phyloP scores from a whole-genome alignment of 768 basidiomycete species.

The Pleurotus platypus region DNA sequence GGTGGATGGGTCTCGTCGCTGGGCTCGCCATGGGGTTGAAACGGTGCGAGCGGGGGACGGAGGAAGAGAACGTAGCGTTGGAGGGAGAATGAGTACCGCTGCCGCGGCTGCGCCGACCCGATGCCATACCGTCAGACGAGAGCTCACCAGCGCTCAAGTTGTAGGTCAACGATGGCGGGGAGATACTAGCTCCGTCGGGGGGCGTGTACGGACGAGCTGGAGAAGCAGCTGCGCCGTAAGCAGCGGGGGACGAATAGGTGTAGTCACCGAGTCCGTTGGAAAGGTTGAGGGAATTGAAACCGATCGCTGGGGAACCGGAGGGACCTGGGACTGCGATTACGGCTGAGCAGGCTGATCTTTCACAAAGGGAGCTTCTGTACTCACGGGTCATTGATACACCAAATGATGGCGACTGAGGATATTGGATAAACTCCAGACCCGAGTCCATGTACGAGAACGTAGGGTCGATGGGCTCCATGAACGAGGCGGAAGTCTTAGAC shows the following conservation, averaged over 20 bases:
- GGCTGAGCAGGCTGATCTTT: constrained; percentile 11
- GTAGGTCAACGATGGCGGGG: constrained; percentile 67
- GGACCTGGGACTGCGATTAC: constrained; percentile 45
- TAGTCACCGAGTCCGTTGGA: constrained; percentile 48
- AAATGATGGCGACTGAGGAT: constrained; percentile 46
- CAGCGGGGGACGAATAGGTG: constrained; percentile 52
- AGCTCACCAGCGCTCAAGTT: constrained; percentile 67
- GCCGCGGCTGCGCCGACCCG: constrained; percentile 67
- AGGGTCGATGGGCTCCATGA: constrained; percentile 43
- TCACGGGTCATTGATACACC: constrained; percentile 61
- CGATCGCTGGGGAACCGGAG: constrained; percentile 55
- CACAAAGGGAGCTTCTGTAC: constrained; percentile 23
- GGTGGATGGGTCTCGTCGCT: constrained; percentile 44
- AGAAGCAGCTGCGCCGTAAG: constrained; percentile 43
- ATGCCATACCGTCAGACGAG: constrained; percentile 67
- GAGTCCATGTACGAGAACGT: constrained; percentile 48
- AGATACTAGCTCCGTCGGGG: constrained; percentile 56
- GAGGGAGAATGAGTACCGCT: constrained; percentile 52
- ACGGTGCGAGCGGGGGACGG: constrained; percentile 72
- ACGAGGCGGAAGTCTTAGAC: constrained; percentile 40
- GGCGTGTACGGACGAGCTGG: constrained; percentile 70
- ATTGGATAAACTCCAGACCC: constrained; percentile 63
- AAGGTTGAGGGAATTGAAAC: constrained; percentile 61
- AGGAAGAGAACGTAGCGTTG: constrained; percentile 38
- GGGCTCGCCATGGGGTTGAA: constrained; percentile 71